phyloP scores from a whole-genome alignment of 2,329 filamentous ascomycete species.

The Colletotrichum phormii region DNA sequence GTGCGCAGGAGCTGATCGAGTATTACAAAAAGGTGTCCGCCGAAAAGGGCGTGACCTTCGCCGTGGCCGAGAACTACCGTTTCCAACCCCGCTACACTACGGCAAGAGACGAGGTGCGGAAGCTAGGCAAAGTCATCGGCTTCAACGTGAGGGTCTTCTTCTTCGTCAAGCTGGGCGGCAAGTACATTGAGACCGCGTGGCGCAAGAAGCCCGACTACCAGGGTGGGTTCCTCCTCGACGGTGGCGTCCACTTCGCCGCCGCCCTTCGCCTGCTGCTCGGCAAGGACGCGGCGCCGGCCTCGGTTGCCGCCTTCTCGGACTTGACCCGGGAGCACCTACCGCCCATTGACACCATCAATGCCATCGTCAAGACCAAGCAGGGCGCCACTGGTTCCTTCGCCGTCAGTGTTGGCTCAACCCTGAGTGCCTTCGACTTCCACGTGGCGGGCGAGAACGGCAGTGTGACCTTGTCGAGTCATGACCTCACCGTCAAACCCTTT shows the following conservation, averaged over 20 bases:
- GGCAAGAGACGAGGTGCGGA: constrained; percentile 54
- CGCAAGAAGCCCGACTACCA: constrained; percentile 77
- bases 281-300: constrained; percentile 49
- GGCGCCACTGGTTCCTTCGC: constrained; percentile 68
- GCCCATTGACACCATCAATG: constrained; percentile 75
- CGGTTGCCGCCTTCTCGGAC: constrained; percentile 65
- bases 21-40: constrained; percentile 44
- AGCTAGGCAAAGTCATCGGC: constrained; percentile 58
- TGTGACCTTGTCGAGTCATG: constrained; percentile 61
- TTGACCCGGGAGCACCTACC: constrained; percentile 63
- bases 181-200: constrained; percentile 53
- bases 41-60: constrained; percentile 56
- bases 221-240: constrained; percentile 82
- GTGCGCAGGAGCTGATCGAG: constrained; percentile 53
- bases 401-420: constrained; percentile 67
- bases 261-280: constrained; percentile 70
- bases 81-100: constrained; percentile 68
- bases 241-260: constrained; percentile 79
- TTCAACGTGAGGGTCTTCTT: constrained; percentile 56
- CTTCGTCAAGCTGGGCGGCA: constrained; percentile 49
- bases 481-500: constrained; percentile 52
- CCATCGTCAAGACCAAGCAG: constrained; percentile 63
- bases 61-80: constrained; percentile 80
- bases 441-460: constrained; percentile 69
- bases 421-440: constrained; percentile 64